Conservation (phyloP, 495 filamentous ascomycete species). For the Xylaria flabelliformis region DNA sequence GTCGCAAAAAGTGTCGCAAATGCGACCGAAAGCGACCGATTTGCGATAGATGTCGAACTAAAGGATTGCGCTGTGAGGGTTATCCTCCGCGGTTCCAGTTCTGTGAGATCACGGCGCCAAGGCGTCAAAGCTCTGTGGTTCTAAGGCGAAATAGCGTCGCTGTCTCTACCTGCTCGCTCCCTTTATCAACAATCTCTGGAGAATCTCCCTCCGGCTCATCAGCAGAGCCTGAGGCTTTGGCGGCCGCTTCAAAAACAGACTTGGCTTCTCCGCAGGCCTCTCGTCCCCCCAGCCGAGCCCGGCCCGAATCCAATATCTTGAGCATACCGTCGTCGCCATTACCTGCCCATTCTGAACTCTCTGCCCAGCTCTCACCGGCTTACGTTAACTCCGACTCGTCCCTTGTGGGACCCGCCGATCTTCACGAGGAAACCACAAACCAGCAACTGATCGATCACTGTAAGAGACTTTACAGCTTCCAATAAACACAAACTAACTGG, state of each 20-base stretch:
- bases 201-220: background rate
- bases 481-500: background rate
- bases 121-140: background rate
- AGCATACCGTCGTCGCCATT: background rate
- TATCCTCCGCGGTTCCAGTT: slow-evolving; percentile 6
- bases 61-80: slow-evolving; percentile 5
- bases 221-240: background rate
- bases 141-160: background rate
- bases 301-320: background rate
- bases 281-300: background rate
- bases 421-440: background rate
- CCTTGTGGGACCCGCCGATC: background rate
- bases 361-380: background rate
- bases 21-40: slow-evolving; percentile 8
- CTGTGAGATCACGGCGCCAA: background rate
- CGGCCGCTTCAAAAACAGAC: background rate
- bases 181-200: background rate
- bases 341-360: background rate
- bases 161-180: background rate
- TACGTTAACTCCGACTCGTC: background rate
- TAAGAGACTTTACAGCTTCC: background rate
- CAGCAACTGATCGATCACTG: slow-evolving; percentile 3
- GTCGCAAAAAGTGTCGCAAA: slow-evolving; percentile 11
- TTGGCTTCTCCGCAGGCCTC: background rate
- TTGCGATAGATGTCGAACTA: slow-evolving; percentile 2